Evolutionary conservation across 169 alveolate genomes (phyloP), one percentile per base, ranked within the genome.

Genomic region (Plasmodium yoelii): DNA sequence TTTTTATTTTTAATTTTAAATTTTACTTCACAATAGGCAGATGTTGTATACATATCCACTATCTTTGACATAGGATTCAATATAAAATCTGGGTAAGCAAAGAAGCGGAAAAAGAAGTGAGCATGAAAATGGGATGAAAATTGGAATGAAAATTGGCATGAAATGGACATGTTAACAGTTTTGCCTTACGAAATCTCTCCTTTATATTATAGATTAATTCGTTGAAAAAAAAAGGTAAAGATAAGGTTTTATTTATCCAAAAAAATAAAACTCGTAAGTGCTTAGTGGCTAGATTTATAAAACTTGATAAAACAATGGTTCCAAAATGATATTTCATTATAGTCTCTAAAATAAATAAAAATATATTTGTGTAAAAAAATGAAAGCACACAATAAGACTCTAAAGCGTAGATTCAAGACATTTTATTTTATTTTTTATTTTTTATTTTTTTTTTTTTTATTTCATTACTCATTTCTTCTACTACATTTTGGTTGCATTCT

Each of bases 11-110:
- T 34, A 15, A 19, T 13, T 22, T 6, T 22, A 22, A 8, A 55
- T 18, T n/a, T 49, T 64, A 77, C 88, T 59, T 77, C 88, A 56
- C 88, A 77, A 56, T 77, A 77, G 9, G 88, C 88, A 47, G 73
- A 39, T 56, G 55, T 42, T 42, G 88, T 77, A 28, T 77, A 57
- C 19, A n/a, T 57, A 19, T 77, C 88, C 18, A 77, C 53, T 6
- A 77, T 19, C 26, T 64, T 51, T 18, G 88, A 77, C 47, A 77
- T 64, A 42, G 88, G 88, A 39, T 47, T 64, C 51, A 77, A 63
- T 18, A 77, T 26, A n/a, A 77, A 57, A 18, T 67, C 88, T 77
- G 57, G 15, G 15, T 47, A 57, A 28, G 26, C n/a, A n/a, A n/a
- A n/a, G n/a, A n/a, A n/a, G n/a, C n/a, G n/a, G n/a, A n/a, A n/a